Evolutionary conservation across 2,329 filamentous ascomycete species (phyloP).

Genomic region (Xylaria sp.): DNA sequence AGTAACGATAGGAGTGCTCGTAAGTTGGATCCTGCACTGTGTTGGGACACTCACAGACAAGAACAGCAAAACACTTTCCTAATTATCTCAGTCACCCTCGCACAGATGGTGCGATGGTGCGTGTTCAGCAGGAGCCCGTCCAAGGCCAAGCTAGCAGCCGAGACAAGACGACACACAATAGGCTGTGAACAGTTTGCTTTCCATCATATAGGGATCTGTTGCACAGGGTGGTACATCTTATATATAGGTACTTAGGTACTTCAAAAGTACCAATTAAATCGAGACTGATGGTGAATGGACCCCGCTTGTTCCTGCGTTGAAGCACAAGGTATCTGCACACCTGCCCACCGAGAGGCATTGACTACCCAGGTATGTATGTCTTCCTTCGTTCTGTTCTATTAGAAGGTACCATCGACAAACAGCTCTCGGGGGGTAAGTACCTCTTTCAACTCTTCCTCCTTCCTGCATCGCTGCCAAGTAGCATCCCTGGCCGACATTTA

Average conservation of each 20-base stretch:
- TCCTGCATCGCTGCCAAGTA: background rate
- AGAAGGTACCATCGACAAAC: conserved; percentile 24
- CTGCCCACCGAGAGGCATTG: conserved; percentile 13
- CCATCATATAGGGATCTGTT: conserved; percentile 21
- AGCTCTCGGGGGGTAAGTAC: conserved; percentile 5
- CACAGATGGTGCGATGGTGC: too few relatives aligned
- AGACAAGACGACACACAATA: conserved; percentile 31
- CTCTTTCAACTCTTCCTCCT: conserved; percentile 12
- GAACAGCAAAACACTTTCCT: background rate
- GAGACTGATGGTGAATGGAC: conserved; percentile 16
- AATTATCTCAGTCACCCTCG: background rate
- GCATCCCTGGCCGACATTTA: background rate
- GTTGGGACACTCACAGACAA: background rate
- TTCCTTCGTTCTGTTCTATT: conserved; percentile 5
- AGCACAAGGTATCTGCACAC: conserved; percentile 12
- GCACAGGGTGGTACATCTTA: conserved; percentile 22
- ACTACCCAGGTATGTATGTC: too few relatives aligned
- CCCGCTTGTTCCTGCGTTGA: conserved; percentile 33
- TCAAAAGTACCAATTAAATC: background rate
- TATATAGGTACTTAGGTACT: background rate
- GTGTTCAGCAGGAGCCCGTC: background rate
- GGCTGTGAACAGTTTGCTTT: conserved; percentile 22
- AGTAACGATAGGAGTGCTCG: background rate
- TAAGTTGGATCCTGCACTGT: conserved; percentile 1
- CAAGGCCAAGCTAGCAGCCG: conserved; percentile 29